A percentile compares a stretch with the other conserved stretches of the same genome.
These are phyloP conservation scores for Geranomyces variabilis DNA, from an alignment of 192 early-diverging fungal species.

Conservation along the genomic window DNA sequence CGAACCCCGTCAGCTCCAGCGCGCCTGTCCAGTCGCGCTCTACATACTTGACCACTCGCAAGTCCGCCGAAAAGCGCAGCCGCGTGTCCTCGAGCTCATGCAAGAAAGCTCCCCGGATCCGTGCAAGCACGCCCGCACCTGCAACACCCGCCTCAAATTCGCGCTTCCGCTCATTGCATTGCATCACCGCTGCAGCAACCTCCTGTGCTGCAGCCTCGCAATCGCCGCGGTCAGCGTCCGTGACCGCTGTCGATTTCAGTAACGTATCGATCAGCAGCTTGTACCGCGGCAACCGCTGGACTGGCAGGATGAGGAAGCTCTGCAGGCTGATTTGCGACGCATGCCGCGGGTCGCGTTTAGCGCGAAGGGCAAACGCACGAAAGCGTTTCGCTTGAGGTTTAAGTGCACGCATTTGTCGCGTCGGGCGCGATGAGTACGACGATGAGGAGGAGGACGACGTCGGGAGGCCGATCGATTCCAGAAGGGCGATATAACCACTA, in stretches of 20 bases:
- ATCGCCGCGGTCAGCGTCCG: slow-evolving; percentile 42
- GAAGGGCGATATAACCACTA: slow-evolving; percentile 56
- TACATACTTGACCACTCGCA: slow-evolving; percentile 20
- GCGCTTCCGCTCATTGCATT: slow-evolving; percentile 86
- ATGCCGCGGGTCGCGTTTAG: slow-evolving; percentile 26
- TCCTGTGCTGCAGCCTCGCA: slow-evolving; percentile 65
- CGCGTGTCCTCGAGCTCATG: neutral
- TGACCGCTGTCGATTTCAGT: slow-evolving; percentile 35
- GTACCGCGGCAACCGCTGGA: slow-evolving; percentile 93
- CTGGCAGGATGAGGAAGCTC: slow-evolving; percentile 82
- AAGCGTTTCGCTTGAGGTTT: slow-evolving; percentile 19
- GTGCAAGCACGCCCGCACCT: neutral
- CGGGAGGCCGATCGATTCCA: slow-evolving; percentile 21
- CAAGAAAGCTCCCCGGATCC: neutral
- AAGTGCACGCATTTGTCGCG: neutral
- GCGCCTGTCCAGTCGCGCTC: slow-evolving; percentile 10
- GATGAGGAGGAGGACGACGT: neutral
- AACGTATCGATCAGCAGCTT: slow-evolving; percentile 71
- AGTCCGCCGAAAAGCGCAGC: neutral
- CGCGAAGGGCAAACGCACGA: neutral
- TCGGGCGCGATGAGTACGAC: neutral
- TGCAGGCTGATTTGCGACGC: slow-evolving; percentile 78
- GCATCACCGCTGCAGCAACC: slow-evolving; percentile 66
- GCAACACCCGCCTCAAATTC: slow-evolving; percentile 53
- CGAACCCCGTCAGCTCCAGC: neutral